phyloP scores from a whole-genome alignment of 2,329 filamentous ascomycete genomes.

The Didymella segeticola region DNA sequence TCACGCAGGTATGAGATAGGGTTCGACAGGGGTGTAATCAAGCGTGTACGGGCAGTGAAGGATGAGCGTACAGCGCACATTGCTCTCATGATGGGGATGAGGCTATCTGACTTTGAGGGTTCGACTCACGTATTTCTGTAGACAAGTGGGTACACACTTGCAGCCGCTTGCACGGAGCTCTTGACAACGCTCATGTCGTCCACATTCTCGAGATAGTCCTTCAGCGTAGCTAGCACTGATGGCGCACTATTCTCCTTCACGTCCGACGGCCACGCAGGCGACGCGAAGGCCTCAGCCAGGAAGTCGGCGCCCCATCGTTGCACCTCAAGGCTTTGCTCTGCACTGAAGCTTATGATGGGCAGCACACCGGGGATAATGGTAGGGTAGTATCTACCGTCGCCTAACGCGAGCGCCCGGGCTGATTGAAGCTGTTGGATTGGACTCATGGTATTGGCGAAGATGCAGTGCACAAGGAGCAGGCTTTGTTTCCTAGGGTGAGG shows the following conservation, averaged over 20 bases:
- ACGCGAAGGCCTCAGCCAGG: conserved; percentile 92
- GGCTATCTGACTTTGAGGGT: conserved; percentile 31
- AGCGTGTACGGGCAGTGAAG: conserved; percentile 22
- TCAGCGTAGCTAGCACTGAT: conserved; percentile 77
- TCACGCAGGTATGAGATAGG: conserved; percentile 44
- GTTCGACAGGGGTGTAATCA: conserved; percentile 29
- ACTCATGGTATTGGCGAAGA: conserved; percentile 36
- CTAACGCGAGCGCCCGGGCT: conserved; percentile 87
- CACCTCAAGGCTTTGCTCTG: conserved; percentile 71
- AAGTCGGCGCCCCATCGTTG: conserved; percentile 97
- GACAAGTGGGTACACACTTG: conserved; percentile 91
- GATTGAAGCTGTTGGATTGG: conserved; percentile 80
- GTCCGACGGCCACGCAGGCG: conserved; percentile 76
- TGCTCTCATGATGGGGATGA: conserved; percentile 22
- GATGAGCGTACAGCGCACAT: conserved; percentile 22
- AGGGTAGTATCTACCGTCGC: conserved; percentile 85
- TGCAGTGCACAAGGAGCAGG: conserved; percentile 30
- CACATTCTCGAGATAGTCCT: conserved; percentile 57
- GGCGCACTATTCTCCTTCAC: conserved; percentile 83
- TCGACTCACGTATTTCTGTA: conserved; percentile 90
- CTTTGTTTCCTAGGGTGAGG: conserved; percentile 33
- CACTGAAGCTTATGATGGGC: conserved; percentile 81
- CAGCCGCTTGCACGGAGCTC: conserved; percentile 84
- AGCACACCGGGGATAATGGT: conserved; percentile 91
- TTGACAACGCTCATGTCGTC: conserved; percentile 83